These are phyloP conservation scores for Parathielavia appendiculata DNA, from an alignment of 495 filamentous ascomycete species.

Conservation along the genomic window DNA sequence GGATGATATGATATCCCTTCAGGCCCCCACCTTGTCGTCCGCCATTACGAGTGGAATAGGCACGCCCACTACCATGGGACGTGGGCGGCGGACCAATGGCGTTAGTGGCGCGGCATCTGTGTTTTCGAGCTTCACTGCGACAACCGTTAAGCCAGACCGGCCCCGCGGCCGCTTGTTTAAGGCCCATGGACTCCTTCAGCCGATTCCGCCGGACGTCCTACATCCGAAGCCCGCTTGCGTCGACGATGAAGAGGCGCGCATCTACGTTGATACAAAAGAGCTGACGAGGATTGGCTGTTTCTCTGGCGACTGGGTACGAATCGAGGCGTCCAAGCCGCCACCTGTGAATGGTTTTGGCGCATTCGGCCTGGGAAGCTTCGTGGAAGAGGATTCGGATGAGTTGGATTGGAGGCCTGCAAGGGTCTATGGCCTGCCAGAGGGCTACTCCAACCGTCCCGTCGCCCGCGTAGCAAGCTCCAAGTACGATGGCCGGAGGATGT, in stretches of 20 bases:
- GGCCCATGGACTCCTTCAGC: constrained; percentile 65
- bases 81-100: constrained; percentile 58
- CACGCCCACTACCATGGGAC: constrained; percentile 61
- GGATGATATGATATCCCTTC: constrained; percentile 79
- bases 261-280: constrained; percentile 82
- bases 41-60: constrained; percentile 62
- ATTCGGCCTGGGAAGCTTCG: constrained; percentile 51
- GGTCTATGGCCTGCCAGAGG: constrained; percentile 81
- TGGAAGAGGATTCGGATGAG: constrained; percentile 44
- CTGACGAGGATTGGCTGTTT: constrained; percentile 89
- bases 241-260: constrained; percentile 81
- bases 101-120: constrained; percentile 74
- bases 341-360: constrained; percentile 53
- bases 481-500: constrained; percentile 45
- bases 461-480: constrained; percentile 50
- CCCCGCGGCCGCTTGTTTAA: constrained; percentile 62
- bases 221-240: constrained; percentile 70
- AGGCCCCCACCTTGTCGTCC: constrained; percentile 67
- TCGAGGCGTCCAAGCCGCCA: constrained; percentile 68
- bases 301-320: constrained; percentile 93
- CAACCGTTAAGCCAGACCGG: constrained; percentile 64
- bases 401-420: constrained; percentile 65
- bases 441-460: constrained; percentile 50
- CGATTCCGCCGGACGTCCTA: constrained; percentile 70
- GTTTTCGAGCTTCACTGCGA: constrained; percentile 75